Percentiles rank a stretch among this genome's conserved stretches.
phyloP scores from a whole-genome alignment of 179 eudicot genomes.

The Heliamphora pulchella region DNA sequence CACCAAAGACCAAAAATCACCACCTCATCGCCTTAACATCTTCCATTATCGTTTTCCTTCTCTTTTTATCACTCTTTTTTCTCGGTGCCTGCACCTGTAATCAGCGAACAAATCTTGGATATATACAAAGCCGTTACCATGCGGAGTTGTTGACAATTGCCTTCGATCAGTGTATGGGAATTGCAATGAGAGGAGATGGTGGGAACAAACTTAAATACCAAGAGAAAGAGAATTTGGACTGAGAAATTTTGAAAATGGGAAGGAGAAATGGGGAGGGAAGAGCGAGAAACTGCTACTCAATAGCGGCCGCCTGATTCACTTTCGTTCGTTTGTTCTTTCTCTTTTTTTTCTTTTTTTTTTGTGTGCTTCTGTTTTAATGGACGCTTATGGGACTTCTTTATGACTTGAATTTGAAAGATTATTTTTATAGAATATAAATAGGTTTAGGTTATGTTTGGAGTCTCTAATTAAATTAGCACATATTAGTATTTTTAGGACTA shows the following conservation, averaged over 20 bases:
- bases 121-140: background rate
- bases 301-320: background rate
- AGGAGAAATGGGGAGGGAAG: constrained; percentile 10
- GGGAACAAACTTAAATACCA: background rate
- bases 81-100: background rate
- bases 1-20: constrained; percentile 23
- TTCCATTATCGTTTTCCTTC: background rate
- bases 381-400: too few relatives aligned
- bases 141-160: background rate
- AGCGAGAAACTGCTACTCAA: background rate
- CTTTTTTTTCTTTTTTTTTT: too few relatives aligned
- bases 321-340: background rate
- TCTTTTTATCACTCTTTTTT: background rate
- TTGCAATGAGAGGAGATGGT: background rate
- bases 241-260: background rate
- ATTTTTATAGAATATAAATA: too few relatives aligned
- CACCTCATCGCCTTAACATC: constrained; percentile 7
- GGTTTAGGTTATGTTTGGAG: too few relatives aligned
- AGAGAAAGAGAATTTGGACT: background rate
- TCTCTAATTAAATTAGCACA: too few relatives aligned
- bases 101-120: background rate
- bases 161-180: background rate
- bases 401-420: too few relatives aligned
- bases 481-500: too few relatives aligned
- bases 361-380: too few relatives aligned